Evolutionary conservation across 192 early-diverging fungal species (phyloP).

Genomic region (Powellomyces hirtus): DNA sequence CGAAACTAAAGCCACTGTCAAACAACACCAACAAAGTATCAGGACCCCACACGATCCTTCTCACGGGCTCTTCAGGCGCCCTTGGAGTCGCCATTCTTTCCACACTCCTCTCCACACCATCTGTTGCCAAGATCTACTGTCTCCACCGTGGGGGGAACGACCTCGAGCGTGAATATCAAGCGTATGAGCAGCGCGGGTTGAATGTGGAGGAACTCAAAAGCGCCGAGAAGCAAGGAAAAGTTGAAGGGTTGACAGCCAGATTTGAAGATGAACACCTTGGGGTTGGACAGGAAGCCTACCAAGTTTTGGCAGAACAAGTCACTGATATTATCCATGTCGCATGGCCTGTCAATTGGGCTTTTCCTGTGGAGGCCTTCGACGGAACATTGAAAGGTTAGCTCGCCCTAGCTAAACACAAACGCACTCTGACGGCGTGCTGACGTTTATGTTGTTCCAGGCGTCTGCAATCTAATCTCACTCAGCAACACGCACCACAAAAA

Average conservation of each 20-base stretch:
- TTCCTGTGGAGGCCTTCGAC: constrained; percentile 19
- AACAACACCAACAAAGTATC: not conserved
- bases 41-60: not conserved
- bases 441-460: not conserved
- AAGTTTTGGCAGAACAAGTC: not conserved
- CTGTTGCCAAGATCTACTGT: not conserved
- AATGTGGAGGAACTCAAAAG: not conserved
- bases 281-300: not conserved
- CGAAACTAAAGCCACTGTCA: not conserved
- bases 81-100: not conserved
- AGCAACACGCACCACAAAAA: not conserved
- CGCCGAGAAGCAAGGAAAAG: not conserved
- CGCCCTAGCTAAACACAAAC: too few relatives aligned
- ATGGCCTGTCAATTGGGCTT: constrained; percentile 18
- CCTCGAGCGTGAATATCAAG: not conserved
- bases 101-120: not conserved
- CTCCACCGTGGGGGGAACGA: constrained; percentile 8
- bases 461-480: constrained; percentile 7
- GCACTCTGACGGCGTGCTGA: too few relatives aligned
- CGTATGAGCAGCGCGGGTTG: not conserved
- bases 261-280: constrained; percentile 3
- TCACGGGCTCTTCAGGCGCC: constrained; percentile 3
- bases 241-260: not conserved
- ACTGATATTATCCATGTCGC: constrained; percentile 9
- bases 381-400: not conserved